These are phyloP conservation scores for Alloteropsis angusta DNA, from an alignment of 202 grass and related monocot species.

Conservation along the genomic window DNA sequence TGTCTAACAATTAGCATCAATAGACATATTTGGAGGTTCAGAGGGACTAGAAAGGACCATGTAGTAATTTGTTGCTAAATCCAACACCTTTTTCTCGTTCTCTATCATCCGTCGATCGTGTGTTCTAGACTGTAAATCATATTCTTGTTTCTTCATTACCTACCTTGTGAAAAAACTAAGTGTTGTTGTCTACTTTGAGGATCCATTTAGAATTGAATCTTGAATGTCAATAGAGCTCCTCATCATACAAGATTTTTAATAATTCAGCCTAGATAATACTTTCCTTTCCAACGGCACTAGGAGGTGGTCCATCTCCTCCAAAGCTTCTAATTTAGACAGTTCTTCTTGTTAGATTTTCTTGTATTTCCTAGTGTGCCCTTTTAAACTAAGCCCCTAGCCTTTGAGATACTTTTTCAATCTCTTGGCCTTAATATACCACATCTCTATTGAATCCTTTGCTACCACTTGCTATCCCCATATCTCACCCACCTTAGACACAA, in stretches of 20 bases:
- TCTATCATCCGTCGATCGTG: neutral
- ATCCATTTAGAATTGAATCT: neutral
- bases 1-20: too few species aligned
- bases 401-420: neutral
- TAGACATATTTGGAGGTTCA: too few species aligned
- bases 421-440: neutral
- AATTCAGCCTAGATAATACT: neutral
- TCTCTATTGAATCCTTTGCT: fast-evolving
- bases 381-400: neutral
- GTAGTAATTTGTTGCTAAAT: too few species aligned
- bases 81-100: too few species aligned
- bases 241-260: fast-evolving
- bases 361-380: neutral
- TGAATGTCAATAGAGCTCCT: neutral
- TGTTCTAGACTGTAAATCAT: neutral
- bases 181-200: neutral
- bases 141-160: neutral
- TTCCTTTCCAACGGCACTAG: too few species aligned
- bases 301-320: too few species aligned
- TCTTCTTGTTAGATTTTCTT: neutral
- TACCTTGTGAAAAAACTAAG: neutral
- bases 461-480: fast-evolving
- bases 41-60: too few species aligned
- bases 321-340: too few species aligned
- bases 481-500: fast-evolving